A percentile compares a stretch with the other conserved stretches of the same genome.
These are phyloP conservation scores for Mimosa pudica DNA, from an alignment of 306 rosid genomes.

Conservation along the genomic window DNA sequence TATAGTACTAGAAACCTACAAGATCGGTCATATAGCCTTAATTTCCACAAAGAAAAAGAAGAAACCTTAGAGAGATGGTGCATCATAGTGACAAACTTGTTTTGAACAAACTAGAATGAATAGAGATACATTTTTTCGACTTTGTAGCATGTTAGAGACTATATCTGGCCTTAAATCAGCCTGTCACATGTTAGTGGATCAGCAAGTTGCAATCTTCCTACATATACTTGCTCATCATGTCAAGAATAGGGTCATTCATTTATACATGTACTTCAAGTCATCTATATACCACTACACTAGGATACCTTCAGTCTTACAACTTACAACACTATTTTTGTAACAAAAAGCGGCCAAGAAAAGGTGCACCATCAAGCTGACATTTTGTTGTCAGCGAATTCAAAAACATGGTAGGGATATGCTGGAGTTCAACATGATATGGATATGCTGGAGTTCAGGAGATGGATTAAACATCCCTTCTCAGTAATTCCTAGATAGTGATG, in stretches of 20 bases:
- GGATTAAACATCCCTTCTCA: constrained; percentile 54
- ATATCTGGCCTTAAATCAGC: too few relatives aligned
- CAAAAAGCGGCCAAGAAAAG: neutral
- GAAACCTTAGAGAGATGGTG: too few relatives aligned
- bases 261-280: neutral
- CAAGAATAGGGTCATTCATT: neutral
- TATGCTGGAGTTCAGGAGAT: constrained; percentile 45
- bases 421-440: constrained; percentile 24
- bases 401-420: constrained; percentile 37
- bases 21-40: too few relatives aligned
- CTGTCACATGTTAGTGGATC: too few relatives aligned
- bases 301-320: neutral
- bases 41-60: too few relatives aligned
- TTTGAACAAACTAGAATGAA: too few relatives aligned
- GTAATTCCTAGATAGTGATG: constrained; percentile 59
- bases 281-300: neutral
- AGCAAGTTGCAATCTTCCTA: too few relatives aligned
- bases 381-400: constrained; percentile 39
- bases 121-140: too few relatives aligned
- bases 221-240: too few relatives aligned
- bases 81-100: too few relatives aligned
- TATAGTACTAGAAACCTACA: too few relatives aligned
- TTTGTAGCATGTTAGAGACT: too few relatives aligned
- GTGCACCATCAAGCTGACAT: constrained; percentile 13
- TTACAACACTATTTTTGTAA: neutral